These are phyloP conservation scores for Lasiodiplodia gonubiensis DNA, from an alignment of 2,329 filamentous ascomycete species.

Conservation along the genomic window DNA sequence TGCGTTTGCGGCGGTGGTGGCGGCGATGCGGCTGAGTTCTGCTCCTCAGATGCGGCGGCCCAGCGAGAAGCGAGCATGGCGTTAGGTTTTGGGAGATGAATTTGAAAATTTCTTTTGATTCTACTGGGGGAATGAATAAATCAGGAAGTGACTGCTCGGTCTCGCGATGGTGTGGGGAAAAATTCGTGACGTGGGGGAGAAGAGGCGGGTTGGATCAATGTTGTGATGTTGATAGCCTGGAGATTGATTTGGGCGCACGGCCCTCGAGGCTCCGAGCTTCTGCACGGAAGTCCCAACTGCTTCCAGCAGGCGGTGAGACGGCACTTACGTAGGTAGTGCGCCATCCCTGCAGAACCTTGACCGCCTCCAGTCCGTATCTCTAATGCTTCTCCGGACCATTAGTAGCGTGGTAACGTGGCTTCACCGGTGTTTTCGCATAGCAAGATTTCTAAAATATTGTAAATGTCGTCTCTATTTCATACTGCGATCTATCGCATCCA, in stretches of 20 bases:
- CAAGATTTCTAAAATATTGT: background rate
- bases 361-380: background rate
- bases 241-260: slow-evolving; percentile 18
- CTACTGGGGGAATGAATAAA: background rate
- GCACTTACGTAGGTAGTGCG: background rate
- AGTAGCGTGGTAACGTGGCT: background rate
- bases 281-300: slow-evolving; percentile 3
- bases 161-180: background rate
- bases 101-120: background rate
- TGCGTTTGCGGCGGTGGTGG: background rate
- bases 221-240: slow-evolving; percentile 20
- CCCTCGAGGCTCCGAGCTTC: slow-evolving; percentile 9
- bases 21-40: slow-evolving; percentile 13
- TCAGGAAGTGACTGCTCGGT: background rate
- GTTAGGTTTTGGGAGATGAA: background rate
- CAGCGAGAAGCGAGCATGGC: slow-evolving; percentile 28
- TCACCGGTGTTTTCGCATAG: too few species aligned
- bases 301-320: slow-evolving; percentile 1
- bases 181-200: background rate
- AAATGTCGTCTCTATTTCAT: background rate
- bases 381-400: background rate
- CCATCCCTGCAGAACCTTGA: background rate
- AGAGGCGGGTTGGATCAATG: slow-evolving; percentile 2
- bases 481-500: slow-evolving; percentile 15
- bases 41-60: slow-evolving; percentile 21